phyloP scores from a whole-genome alignment of 352 stramenopile species.

The Peronospora belbahrii region DNA sequence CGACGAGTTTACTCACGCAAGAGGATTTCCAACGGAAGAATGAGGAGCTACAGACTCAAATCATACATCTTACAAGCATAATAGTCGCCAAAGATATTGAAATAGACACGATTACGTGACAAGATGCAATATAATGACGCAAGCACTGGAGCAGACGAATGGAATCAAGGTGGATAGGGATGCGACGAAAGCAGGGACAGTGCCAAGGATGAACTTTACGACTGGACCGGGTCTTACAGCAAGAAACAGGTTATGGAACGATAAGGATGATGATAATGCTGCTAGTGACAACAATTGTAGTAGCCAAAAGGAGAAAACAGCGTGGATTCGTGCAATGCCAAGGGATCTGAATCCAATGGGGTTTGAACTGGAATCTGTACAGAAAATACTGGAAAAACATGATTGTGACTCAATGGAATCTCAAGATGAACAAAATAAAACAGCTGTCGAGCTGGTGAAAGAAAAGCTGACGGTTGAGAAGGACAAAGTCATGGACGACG shows the following conservation, averaged over 20 bases:
- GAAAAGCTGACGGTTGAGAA: conserved; percentile 16
- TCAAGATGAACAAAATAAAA: conserved; percentile 22
- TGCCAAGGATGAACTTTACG: conserved; percentile 1
- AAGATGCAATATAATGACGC: conserved; percentile 50
- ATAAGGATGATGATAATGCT: not conserved
- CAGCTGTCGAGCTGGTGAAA: conserved; percentile 31
- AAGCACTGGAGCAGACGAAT: conserved; percentile 68
- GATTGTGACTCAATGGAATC: conserved; percentile 54
- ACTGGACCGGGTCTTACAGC: not conserved
- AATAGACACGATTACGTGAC: conserved; percentile 52
- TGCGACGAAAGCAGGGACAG: not conserved
- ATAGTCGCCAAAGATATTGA: conserved; percentile 72
- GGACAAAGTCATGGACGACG: conserved; percentile 11
- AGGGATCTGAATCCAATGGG: conserved; percentile 23
- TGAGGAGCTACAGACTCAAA: conserved; percentile 38
- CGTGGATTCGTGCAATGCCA: conserved; percentile 14
- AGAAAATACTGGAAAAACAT: conserved; percentile 36
- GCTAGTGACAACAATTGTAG: conserved; percentile 1
- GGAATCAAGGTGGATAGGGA: conserved; percentile 62
- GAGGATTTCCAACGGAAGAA: conserved; percentile 36
- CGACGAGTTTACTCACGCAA: not conserved
- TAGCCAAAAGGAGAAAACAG: conserved; percentile 6
- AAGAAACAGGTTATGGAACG: not conserved
- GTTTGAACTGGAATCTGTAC: conserved; percentile 27
- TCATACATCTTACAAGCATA: conserved; percentile 60